Evolutionary conservation across 495 filamentous ascomycete genomes (phyloP).

Genomic region (Neurospora cerealis): DNA sequence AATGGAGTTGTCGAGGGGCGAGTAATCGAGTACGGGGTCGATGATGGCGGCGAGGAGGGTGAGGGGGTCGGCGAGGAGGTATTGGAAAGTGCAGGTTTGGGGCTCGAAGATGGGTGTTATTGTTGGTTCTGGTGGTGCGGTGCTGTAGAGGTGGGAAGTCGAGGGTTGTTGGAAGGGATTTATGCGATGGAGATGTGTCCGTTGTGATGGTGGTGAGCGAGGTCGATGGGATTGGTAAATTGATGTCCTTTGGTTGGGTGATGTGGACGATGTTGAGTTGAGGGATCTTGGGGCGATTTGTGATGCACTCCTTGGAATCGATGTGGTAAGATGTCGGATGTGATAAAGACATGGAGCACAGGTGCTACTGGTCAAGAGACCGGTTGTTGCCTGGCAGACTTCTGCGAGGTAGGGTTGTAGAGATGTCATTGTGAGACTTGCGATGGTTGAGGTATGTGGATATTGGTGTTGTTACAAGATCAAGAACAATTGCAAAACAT

Average conservation of each 20-base stretch:
- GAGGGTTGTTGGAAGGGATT: neutral
- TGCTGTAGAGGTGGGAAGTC: neutral
- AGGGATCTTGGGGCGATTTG: neutral
- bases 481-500: neutral
- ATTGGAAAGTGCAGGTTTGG: constrained; percentile 45
- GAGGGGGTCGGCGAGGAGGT: constrained; percentile 42
- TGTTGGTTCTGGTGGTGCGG: constrained; percentile 6
- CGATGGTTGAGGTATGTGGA: neutral
- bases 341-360: neutral
- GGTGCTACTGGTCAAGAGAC: neutral
- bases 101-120: constrained; percentile 24
- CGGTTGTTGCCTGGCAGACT: neutral
- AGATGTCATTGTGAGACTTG: neutral
- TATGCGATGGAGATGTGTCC: too few relatives aligned
- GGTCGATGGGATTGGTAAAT: neutral
- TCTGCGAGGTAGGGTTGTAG: neutral
- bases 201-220: neutral
- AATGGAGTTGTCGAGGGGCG: constrained; percentile 34
- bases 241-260: neutral
- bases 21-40: constrained; percentile 50
- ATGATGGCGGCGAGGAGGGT: constrained; percentile 42
- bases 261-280: neutral
- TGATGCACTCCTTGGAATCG: neutral
- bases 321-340: neutral
- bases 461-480: neutral